phyloP scores from a whole-genome alignment of 73 alveolate species.

The Blepharisma stoltei region DNA sequence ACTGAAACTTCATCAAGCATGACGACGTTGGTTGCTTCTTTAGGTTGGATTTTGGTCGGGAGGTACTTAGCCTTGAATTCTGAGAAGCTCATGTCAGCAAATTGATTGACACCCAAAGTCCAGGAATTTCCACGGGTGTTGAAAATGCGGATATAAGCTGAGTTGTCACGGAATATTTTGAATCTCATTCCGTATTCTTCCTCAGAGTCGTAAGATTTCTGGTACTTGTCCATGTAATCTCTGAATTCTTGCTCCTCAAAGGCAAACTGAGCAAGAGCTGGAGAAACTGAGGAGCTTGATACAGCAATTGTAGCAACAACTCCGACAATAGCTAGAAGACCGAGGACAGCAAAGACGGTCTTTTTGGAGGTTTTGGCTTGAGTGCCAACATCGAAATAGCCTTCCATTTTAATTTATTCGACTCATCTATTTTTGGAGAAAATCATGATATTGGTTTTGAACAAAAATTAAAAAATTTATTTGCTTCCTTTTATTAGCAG shows the following conservation, averaged over 20 bases:
- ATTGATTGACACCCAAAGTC: constrained; percentile 8
- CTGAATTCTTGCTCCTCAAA: constrained; percentile 42
- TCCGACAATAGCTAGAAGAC: no score
- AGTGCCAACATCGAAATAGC: no score
- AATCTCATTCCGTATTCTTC: constrained; percentile 45
- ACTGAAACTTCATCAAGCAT: background rate
- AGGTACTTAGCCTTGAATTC: constrained; percentile 21
- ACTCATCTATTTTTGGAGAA: no score
- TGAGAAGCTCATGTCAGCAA: constrained; percentile 31
- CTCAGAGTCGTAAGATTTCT: constrained; percentile 45
- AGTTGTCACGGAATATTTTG: constrained; percentile 34
- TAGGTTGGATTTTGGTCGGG: background rate
- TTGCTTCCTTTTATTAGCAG: no score
- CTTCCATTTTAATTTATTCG: no score
- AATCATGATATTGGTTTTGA: no score
- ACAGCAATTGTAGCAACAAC: no score
- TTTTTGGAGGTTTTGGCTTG: no score
- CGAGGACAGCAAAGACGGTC: no score
- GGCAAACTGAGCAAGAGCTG: background rate
- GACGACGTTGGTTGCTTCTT: background rate
- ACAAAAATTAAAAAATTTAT: no score
- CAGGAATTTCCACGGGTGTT: background rate
- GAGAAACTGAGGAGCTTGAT: no score
- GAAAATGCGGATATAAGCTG: background rate
- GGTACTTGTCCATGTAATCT: constrained; percentile 43